These are phyloP conservation scores for Ulmus americana DNA, from an alignment of 331 rosid genomes.

Conservation along the genomic window DNA sequence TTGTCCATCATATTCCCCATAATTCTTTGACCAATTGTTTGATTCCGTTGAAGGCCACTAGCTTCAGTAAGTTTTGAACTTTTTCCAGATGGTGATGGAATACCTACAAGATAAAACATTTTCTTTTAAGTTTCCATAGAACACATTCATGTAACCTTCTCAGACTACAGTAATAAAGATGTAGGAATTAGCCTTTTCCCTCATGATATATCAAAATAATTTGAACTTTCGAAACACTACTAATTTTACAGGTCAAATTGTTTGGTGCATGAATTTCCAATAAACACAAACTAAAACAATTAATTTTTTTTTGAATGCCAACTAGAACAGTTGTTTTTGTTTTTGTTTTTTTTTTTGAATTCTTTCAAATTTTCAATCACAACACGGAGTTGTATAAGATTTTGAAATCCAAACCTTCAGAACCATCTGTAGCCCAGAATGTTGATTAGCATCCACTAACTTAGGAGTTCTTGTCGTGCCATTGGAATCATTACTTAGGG, in stretches of 20 bases:
- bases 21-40: constrained; percentile 87
- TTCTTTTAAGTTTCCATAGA: constrained; percentile 10
- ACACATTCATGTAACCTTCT: not conserved
- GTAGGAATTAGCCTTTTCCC: not conserved
- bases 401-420: constrained; percentile 58
- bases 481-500: constrained; percentile 37
- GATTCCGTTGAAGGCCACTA: constrained; percentile 64
- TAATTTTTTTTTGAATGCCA: not conserved
- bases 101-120: constrained; percentile 44
- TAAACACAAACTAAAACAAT: too few species aligned
- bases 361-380: too few species aligned
- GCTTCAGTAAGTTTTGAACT: constrained; percentile 48
- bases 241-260: too few species aligned
- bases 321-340: constrained; percentile 6
- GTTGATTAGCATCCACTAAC: constrained; percentile 24
- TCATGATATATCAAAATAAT: not conserved
- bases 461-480: constrained; percentile 27
- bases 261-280: too few species aligned
- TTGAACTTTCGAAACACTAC: constrained; percentile 1
- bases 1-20: constrained; percentile 94
- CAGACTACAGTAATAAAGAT: not conserved
- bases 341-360: not conserved
- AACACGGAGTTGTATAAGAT: constrained; percentile 10
- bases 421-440: constrained; percentile 40
- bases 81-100: constrained; percentile 77